Base-by-base conservation (phyloP, 371 early-diverging fungal genomes). In the Zychaea mexicana region DNA sequence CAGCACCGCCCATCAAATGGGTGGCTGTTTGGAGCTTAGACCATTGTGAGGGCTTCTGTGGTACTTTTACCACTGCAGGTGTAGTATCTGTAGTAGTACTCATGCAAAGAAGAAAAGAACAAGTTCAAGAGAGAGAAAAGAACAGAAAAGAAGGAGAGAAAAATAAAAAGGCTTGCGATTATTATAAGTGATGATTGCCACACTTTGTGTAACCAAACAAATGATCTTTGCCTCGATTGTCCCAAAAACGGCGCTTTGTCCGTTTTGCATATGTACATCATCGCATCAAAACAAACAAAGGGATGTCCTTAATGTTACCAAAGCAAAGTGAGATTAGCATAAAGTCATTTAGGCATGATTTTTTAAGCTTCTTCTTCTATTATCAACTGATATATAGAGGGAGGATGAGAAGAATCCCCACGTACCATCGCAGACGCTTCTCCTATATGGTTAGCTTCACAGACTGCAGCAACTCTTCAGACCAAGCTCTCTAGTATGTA, bases 21-120 rank as follows among this genome's bases (percentile, higher is more conserved):
- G 52, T 58, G 19, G 42, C 65, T 27, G 52, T 59, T 42, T 64
- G 57, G 13, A 64, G 36, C 32, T 64, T 64, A 42, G 53, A 19
- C 65, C 65, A 64, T 10, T 52, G 33, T 19, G 52, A 58, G 19
- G 59, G n/a, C 15, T 26, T 19, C 13, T 8, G 19, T 31, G 42
- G 47, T 32, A 28, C 47, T 31, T 15, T 7, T 42, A 15, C 15
- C n/a, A 15, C 30, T 57, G 24, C 33, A 52, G 61, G 19, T 27
- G 21, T 42, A 19, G 28, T 15, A 38, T 27, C 24, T 24, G 21
- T 33, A 54, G 28, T 31, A 42, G 33, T 2, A 10, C 10, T 38
- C 52, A 55, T 38, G 49, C 21, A 60, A 60, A 49, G 15, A 21
- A 15, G 42, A 46, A 46, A 45, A 46, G 47, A 56, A 46, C 24